Conservation (phyloP, 1,284 basidiomycete genomes). For the Hypsizygus ulmarius region DNA sequence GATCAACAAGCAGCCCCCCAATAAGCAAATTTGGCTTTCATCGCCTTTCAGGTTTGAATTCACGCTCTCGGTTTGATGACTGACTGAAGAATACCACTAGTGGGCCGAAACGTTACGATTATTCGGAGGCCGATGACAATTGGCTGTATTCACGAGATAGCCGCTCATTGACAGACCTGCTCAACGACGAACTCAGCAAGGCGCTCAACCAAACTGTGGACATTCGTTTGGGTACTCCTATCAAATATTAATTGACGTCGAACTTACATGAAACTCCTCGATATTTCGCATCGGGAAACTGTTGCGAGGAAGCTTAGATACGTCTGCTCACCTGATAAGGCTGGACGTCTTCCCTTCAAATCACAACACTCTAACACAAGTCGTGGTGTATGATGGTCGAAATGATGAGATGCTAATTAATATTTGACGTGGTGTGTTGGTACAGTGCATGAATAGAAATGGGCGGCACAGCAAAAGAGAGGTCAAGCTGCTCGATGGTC, state of each 20-base stretch:
- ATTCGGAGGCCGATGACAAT: slow-evolving; percentile 47
- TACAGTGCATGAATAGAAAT: too few relatives aligned
- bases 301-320: too few relatives aligned
- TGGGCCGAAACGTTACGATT: slow-evolving; percentile 90
- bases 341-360: too few relatives aligned
- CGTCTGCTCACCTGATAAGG: too few relatives aligned
- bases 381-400: too few relatives aligned
- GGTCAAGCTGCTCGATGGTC: too few relatives aligned
- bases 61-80: background rate
- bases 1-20: slow-evolving; percentile 99
- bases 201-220: slow-evolving; percentile 33
- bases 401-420: too few relatives aligned
- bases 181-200: slow-evolving; percentile 64
- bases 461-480: too few relatives aligned
- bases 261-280: background rate
- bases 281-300: background rate
- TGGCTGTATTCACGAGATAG: slow-evolving; percentile 83
- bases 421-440: too few relatives aligned
- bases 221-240: slow-evolving; percentile 18
- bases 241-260: slow-evolving; percentile 16
- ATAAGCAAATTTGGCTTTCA: slow-evolving; percentile 98
- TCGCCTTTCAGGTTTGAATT: slow-evolving; percentile 73
- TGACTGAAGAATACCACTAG: slow-evolving; percentile 37
- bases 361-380: too few relatives aligned
- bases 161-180: slow-evolving; percentile 57